A percentile compares a stretch with the other conserved stretches of the same genome.
Conservation (phyloP, 2,329 filamentous ascomycete genomes). For the Fusarium lyarnte region DNA sequence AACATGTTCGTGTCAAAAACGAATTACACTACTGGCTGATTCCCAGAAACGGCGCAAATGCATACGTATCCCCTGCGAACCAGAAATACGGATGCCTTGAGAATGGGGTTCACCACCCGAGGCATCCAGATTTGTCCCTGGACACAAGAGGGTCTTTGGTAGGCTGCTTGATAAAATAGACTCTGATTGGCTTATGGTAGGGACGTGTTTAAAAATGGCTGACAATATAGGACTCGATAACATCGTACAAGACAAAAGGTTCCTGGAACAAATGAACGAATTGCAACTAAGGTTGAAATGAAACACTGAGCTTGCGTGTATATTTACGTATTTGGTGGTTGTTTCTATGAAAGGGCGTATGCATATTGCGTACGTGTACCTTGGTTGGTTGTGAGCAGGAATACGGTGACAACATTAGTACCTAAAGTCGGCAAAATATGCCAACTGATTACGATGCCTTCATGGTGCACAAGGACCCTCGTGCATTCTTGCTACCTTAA, state of each 20-base stretch:
- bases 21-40: neutral
- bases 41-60: slow-evolving; percentile 2
- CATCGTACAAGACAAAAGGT: slow-evolving; percentile 7
- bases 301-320: slow-evolving; percentile 38
- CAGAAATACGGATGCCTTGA: slow-evolving; percentile 46
- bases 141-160: slow-evolving; percentile 19
- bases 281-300: slow-evolving; percentile 29
- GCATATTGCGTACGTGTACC: slow-evolving; percentile 14
- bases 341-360: slow-evolving; percentile 15
- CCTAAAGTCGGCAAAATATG: slow-evolving; percentile 6
- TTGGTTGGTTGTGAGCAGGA: neutral
- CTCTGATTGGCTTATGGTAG: slow-evolving; percentile 36
- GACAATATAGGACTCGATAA: slow-evolving; percentile 2
- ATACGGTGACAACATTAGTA: neutral
- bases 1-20: neutral
- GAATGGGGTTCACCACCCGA: slow-evolving; percentile 24
- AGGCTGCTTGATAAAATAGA: slow-evolving; percentile 45
- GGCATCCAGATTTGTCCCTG: slow-evolving; percentile 31
- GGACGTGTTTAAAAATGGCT: slow-evolving; percentile 3
- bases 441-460: slow-evolving; percentile 18
- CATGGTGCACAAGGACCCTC: neutral
- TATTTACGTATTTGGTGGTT: slow-evolving; percentile 24
- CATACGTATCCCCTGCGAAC: slow-evolving; percentile 38
- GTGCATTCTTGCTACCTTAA: neutral
- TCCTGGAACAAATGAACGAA: slow-evolving; percentile 1